phyloP scores from a whole-genome alignment of 2,329 filamentous ascomycete genomes.

The Chaetomium sp. region DNA sequence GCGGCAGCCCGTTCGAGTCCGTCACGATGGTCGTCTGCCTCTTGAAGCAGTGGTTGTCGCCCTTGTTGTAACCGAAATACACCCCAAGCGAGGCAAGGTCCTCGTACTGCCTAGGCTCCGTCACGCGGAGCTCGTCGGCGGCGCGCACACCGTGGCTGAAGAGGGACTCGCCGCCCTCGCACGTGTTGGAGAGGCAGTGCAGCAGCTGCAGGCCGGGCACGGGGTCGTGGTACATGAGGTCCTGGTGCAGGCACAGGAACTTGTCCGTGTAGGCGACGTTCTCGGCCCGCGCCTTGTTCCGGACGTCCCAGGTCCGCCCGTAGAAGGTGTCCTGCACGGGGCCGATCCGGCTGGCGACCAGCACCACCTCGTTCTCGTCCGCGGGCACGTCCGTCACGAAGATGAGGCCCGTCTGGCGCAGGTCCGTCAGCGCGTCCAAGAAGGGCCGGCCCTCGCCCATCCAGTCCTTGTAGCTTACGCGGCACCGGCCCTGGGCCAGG shows the following conservation, averaged over 20 bases:
- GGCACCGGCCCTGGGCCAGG: conserved; percentile 53
- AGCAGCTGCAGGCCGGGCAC: conserved; percentile 83
- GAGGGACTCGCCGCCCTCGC: conserved; percentile 78
- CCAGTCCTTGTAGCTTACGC: conserved; percentile 70
- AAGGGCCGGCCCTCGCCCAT: conserved; percentile 62
- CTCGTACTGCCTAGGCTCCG: conserved; percentile 55
- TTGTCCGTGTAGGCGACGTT: conserved; percentile 90
- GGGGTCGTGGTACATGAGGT: conserved; percentile 81
- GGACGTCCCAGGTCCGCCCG: conserved; percentile 86
- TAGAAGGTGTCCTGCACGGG: conserved; percentile 86
- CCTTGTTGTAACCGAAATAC: conserved; percentile 70
- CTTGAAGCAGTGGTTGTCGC: conserved; percentile 64
- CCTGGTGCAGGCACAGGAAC: conserved; percentile 87
- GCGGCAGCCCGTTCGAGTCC: conserved; percentile 42
- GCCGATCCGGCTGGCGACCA: conserved; percentile 73
- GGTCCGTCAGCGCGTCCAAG: conserved; percentile 60
- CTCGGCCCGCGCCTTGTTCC: conserved; percentile 76
- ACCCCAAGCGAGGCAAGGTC: conserved; percentile 61
- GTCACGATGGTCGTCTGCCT: conserved; percentile 55
- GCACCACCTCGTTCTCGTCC: conserved; percentile 64
- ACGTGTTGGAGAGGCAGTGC: conserved; percentile 83
- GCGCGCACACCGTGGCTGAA: conserved; percentile 78
- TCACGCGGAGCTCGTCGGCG: conserved; percentile 46
- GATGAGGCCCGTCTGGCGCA: conserved; percentile 71
- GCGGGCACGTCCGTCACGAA: conserved; percentile 76